Evolutionary conservation across 129 eudicot species (phyloP).

Genomic region (Solidago caesia): DNA sequence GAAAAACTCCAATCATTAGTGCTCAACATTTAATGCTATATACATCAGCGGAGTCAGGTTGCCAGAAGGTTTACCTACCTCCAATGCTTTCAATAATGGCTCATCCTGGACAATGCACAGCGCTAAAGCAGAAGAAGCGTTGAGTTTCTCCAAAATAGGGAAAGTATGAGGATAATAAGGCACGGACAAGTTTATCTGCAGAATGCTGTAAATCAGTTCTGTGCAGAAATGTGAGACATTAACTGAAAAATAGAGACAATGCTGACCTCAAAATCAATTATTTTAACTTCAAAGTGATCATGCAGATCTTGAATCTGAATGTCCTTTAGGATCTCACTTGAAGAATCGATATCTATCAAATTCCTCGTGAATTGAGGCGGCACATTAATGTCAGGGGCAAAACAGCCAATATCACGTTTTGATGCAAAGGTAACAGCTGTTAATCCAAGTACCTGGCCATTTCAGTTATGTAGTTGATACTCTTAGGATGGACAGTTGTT

Average conservation of each 20-base stretch:
- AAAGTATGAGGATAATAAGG: conserved; percentile 40
- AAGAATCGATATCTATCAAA: conserved; percentile 26
- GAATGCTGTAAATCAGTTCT: conserved; percentile 18
- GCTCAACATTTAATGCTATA: not conserved
- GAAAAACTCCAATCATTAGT: not conserved
- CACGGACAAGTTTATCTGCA: conserved; percentile 53
- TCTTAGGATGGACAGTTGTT: not conserved
- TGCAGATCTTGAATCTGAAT: conserved; percentile 60
- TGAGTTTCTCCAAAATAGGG: conserved; percentile 56
- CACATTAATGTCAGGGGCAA: conserved; percentile 37
- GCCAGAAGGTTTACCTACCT: conserved; percentile 50
- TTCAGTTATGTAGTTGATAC: conserved; percentile 13
- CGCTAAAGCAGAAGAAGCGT: conserved; percentile 51
- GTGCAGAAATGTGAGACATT: conserved; percentile 8
- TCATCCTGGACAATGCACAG: conserved; percentile 68
- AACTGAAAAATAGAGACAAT: not conserved
- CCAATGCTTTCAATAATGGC: conserved; percentile 48
- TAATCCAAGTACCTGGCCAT: conserved; percentile 54
- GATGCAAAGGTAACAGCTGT: conserved; percentile 53
- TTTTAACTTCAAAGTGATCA: conserved; percentile 57
- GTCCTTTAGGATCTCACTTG: conserved; percentile 31
- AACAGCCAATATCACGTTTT: conserved; percentile 41
- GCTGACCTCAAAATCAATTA: conserved; percentile 65
- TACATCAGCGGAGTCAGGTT: conserved; percentile 5
- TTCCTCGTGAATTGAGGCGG: conserved; percentile 33